Conservation (phyloP, 805 yeast genomes). For the Candida ulmi region DNA sequence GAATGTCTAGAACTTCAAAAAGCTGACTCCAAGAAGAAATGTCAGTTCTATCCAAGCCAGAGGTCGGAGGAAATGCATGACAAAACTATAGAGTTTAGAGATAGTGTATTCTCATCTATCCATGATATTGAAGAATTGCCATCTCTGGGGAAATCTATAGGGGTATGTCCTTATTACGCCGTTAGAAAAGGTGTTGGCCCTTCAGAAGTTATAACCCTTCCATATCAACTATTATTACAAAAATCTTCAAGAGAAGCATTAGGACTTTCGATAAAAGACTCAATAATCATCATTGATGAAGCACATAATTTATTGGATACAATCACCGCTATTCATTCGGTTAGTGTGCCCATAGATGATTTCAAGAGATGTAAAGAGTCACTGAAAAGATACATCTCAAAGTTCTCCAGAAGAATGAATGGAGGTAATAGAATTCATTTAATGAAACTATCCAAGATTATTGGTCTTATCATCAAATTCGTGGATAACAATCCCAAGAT, state of each 20-base stretch:
- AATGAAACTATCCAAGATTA: slow-evolving; percentile 53
- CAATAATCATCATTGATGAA: slow-evolving; percentile 81
- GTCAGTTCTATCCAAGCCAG: slow-evolving; percentile 36
- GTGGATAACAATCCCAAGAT: slow-evolving; percentile 30
- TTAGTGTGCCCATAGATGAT: slow-evolving; percentile 46
- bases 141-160: slow-evolving; percentile 46
- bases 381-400: slow-evolving; percentile 47
- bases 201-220: slow-evolving; percentile 77
- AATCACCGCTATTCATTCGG: slow-evolving; percentile 63
- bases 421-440: slow-evolving; percentile 68
- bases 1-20: slow-evolving; percentile 71
- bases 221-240: slow-evolving; percentile 69
- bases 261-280: slow-evolving; percentile 50
- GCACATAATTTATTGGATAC: slow-evolving; percentile 87
- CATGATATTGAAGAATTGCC: slow-evolving; percentile 70
- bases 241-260: slow-evolving; percentile 58
- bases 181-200: slow-evolving; percentile 47
- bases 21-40: slow-evolving; percentile 26
- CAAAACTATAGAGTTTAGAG: slow-evolving; percentile 36
- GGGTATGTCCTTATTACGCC: slow-evolving; percentile 81
- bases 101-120: slow-evolving; percentile 40
- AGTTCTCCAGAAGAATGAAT: slow-evolving; percentile 60
- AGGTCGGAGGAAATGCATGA: slow-evolving; percentile 21
- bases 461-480: slow-evolving; percentile 46
- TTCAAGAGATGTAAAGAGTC: slow-evolving; percentile 40